Evolutionary conservation across 345 rosid species (phyloP).

Genomic region (Viola odorata): DNA sequence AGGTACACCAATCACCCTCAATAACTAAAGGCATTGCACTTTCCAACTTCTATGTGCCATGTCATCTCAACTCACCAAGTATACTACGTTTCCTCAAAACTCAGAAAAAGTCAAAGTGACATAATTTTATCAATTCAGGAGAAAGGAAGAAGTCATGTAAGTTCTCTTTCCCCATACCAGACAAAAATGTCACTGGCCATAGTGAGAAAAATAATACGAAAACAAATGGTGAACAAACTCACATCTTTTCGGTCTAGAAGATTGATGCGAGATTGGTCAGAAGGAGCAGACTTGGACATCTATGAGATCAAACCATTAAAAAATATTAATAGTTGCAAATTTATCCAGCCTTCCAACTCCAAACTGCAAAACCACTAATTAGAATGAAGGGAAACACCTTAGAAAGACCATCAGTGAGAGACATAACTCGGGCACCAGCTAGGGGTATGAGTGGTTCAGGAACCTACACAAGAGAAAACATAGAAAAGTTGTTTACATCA

Average conservation of each 20-base stretch:
- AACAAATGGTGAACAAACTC: conserved; percentile 31
- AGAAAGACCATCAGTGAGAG: conserved; percentile 86
- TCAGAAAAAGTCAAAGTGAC: too few species aligned
- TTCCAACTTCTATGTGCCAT: too few species aligned
- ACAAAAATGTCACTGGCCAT: too few species aligned
- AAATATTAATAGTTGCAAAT: conserved; percentile 2
- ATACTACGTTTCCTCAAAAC: too few species aligned
- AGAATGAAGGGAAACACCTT: conserved; percentile 42
- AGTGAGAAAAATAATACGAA: conserved; percentile 2
- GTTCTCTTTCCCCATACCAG: too few species aligned
- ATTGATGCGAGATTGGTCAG: conserved; percentile 90
- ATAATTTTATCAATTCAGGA: too few species aligned
- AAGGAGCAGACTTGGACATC: conserved; percentile 96
- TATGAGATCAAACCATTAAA: conserved; percentile 33
- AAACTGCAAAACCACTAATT: conserved; percentile 4
- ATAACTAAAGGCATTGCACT: too few species aligned
- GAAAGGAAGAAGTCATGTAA: too few species aligned
- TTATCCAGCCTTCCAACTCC: background rate
- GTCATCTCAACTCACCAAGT: too few species aligned
- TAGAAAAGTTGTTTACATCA: conserved; percentile 1
- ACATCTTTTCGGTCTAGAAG: conserved; percentile 94
- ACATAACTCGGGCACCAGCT: conserved; percentile 87
- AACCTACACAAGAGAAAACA: conserved; percentile 42
- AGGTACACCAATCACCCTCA: too few species aligned
- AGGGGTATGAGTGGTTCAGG: conserved; percentile 86